Evolutionary conservation across 2,329 filamentous ascomycete species (phyloP).

Genomic region (Rosellinia necatrix): DNA sequence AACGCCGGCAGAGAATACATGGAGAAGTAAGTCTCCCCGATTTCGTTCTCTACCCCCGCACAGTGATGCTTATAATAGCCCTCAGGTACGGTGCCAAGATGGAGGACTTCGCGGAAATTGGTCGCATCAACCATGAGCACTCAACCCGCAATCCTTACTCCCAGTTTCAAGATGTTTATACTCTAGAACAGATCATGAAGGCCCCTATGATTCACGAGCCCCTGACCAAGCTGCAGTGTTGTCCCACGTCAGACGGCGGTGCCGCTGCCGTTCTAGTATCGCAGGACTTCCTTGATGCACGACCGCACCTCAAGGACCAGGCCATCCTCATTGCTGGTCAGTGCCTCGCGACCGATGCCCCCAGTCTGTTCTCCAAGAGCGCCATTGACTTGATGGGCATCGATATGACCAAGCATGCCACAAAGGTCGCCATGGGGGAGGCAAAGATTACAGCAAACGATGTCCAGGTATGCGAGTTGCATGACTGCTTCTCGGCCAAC

Average conservation of each 20-base stretch:
- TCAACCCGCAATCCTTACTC: conserved; percentile 93
- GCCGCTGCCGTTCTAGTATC: conserved; percentile 89
- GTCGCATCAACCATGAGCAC: conserved; percentile 89
- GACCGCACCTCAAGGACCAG: conserved; percentile 79
- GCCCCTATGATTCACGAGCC: conserved; percentile 81
- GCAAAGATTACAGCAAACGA: conserved; percentile 71
- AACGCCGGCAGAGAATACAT: conserved; percentile 95
- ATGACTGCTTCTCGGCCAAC: conserved; percentile 96
- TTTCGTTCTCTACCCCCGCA: background rate
- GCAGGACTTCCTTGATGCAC: conserved; percentile 82
- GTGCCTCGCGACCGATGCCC: conserved; percentile 81
- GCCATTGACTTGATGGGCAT: conserved; percentile 89
- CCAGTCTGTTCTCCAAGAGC: conserved; percentile 76
- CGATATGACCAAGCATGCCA: conserved; percentile 79
- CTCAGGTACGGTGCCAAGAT: conserved; percentile 76
- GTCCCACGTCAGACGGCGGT: conserved; percentile 90
- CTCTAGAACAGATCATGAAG: conserved; percentile 77
- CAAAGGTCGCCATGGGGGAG: conserved; percentile 71
- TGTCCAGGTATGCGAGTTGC: conserved; percentile 85
- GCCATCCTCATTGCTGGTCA: conserved; percentile 92
- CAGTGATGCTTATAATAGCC: conserved; percentile 26
- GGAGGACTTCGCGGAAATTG: conserved; percentile 94
- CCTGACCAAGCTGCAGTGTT: conserved; percentile 97
- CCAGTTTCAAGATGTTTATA: conserved; percentile 95
- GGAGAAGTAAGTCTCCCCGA: conserved; percentile 69